Conservation (phyloP, 2,329 filamentous ascomycete genomes). For the Mycosphaerelloides madeirae region DNA sequence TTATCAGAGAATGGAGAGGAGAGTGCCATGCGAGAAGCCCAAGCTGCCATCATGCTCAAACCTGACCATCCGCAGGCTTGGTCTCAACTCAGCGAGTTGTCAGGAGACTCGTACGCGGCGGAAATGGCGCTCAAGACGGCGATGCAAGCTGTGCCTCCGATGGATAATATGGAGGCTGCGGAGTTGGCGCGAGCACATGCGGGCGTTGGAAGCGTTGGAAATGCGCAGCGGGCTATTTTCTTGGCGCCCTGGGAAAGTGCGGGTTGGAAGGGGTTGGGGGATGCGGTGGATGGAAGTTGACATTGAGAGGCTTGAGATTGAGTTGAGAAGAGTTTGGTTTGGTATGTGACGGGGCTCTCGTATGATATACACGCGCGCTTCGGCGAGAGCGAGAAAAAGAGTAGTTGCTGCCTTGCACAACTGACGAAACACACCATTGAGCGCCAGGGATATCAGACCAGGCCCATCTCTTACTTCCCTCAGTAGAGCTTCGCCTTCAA, state of each 20-base stretch:
- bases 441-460: no score
- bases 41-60: conserved; percentile 73
- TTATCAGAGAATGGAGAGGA: conserved; percentile 44
- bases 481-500: no score
- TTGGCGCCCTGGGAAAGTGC: conserved; percentile 67
- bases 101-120: conserved; percentile 53
- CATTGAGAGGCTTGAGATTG: background rate
- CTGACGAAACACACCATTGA: no score
- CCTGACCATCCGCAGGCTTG: conserved; percentile 77
- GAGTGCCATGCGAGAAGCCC: conserved; percentile 59
- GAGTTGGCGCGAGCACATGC: conserved; percentile 71
- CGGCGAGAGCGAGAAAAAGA: no score
- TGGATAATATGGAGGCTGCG: conserved; percentile 61
- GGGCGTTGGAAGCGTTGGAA: conserved; percentile 63
- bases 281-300: background rate
- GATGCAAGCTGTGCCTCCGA: conserved; percentile 65
- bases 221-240: conserved; percentile 73
- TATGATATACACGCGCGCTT: no score
- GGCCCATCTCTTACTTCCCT: no score
- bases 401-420: no score
- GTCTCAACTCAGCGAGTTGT: conserved; percentile 64
- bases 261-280: conserved; percentile 19
- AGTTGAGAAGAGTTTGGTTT: background rate
- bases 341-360: no score
- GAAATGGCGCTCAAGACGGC: conserved; percentile 83